Evolutionary conservation across 495 filamentous ascomycete genomes (phyloP).

Genomic region (Acidiella bohemica): DNA sequence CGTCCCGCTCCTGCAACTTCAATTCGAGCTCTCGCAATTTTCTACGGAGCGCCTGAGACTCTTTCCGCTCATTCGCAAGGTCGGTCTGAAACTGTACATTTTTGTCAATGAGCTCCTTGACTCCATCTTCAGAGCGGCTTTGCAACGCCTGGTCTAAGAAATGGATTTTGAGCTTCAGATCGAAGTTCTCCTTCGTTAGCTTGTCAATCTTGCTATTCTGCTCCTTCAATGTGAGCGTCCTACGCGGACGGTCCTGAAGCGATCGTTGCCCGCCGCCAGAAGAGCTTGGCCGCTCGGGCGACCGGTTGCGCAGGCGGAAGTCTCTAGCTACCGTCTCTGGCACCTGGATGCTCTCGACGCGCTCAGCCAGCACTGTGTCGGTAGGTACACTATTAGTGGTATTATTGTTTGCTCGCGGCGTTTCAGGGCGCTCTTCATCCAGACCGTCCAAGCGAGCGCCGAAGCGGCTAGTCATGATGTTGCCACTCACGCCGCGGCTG

Average conservation of each 20-base stretch:
- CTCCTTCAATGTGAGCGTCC: conserved; percentile 86
- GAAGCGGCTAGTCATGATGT: conserved; percentile 16
- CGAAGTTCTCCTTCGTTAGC: conserved; percentile 91
- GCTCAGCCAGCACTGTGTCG: conserved; percentile 78
- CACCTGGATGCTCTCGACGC: conserved; percentile 75
- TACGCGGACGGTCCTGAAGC: conserved; percentile 37
- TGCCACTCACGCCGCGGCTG: conserved; percentile 28
- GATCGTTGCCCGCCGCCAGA: conserved; percentile 9
- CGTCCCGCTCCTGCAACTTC: conserved; percentile 59
- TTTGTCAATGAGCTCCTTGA: conserved; percentile 93
- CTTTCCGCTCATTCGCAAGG: conserved; percentile 72
- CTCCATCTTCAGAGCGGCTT: conserved; percentile 85
- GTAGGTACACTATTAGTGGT: conserved; percentile 46
- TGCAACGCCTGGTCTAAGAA: conserved; percentile 88
- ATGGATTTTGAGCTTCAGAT: conserved; percentile 93
- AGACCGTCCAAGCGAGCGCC: conserved; percentile 40
- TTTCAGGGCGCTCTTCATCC: conserved; percentile 44
- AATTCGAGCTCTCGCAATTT: conserved; percentile 77
- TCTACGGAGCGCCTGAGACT: conserved; percentile 66
- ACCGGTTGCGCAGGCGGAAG: conserved; percentile 53
- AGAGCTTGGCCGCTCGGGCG: conserved; percentile 29
- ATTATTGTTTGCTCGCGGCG: conserved; percentile 40
- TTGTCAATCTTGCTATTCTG: conserved; percentile 94
- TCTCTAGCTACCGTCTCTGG: conserved; percentile 79
- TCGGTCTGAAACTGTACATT: conserved; percentile 91